phyloP scores from a whole-genome alignment of 345 rosid species.

The Melastoma malabathricum region DNA sequence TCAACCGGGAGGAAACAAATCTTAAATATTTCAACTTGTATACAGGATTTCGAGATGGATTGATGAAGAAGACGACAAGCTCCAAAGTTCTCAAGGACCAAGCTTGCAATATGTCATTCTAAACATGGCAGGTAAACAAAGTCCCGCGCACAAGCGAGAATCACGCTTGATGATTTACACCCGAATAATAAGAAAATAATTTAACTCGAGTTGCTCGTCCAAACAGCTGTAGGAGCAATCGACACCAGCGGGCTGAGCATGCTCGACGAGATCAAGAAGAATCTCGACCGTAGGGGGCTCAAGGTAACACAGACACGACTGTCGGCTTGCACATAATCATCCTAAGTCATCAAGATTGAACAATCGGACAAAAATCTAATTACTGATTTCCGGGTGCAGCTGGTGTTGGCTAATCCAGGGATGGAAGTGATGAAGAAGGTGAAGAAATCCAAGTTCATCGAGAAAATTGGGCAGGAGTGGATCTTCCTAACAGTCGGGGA shows the following conservation, averaged over 20 bases:
- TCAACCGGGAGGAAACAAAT: too few species aligned
- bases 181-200: too few species aligned
- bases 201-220: too few species aligned
- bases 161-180: too few species aligned
- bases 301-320: slow-evolving; percentile 35
- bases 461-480: slow-evolving; percentile 65
- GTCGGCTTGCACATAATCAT: too few species aligned
- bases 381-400: slow-evolving; percentile 25
- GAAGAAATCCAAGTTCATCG: slow-evolving; percentile 51
- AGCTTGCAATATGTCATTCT: slow-evolving; percentile 63
- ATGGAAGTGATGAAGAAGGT: slow-evolving; percentile 88
- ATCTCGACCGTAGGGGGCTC: slow-evolving; percentile 36
- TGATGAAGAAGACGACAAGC: slow-evolving; percentile 64
- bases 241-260: slow-evolving; percentile 91
- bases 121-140: slow-evolving; percentile 38
- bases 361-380: too few species aligned
- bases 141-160: too few species aligned
- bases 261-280: slow-evolving; percentile 73
- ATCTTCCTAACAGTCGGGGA: slow-evolving; percentile 70
- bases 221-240: slow-evolving; percentile 65
- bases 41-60: slow-evolving; percentile 81
- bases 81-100: slow-evolving; percentile 37
- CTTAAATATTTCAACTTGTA: neutral
- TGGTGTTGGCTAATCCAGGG: slow-evolving; percentile 78
- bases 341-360: too few species aligned